Conservation (phyloP, 139 green algal species). For the Micractinium conductrix region DNA sequence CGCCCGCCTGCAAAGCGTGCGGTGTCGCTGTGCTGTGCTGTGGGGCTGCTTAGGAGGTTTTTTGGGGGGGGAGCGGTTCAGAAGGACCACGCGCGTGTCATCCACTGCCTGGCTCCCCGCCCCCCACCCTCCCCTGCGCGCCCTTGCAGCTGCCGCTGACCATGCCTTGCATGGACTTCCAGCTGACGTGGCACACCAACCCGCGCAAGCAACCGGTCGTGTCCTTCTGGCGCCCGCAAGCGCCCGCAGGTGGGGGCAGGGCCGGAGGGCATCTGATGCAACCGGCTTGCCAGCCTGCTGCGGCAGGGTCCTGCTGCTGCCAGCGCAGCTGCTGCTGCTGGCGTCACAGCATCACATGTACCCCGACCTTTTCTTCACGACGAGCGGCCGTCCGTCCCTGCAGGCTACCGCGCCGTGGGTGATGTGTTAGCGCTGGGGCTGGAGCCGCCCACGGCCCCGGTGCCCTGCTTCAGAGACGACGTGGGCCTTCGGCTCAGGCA, state of each 20-base stretch:
- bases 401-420: conserved; percentile 73
- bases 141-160: conserved; percentile 53
- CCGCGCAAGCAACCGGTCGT: conserved; percentile 50
- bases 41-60: neutral
- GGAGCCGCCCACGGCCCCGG: conserved; percentile 69
- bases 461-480: conserved; percentile 72
- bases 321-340: neutral
- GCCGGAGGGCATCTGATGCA: neutral
- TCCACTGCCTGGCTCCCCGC: neutral
- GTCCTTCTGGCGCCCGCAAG: conserved; percentile 72
- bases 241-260: conserved; percentile 38
- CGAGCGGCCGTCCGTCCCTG: neutral
- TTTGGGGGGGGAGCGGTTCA: neutral
- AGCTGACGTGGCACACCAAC: conserved; percentile 59
- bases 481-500: conserved; percentile 24
- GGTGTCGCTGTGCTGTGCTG: too few relatives aligned
- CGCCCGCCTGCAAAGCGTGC: too few relatives aligned
- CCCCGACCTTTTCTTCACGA: neutral
- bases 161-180: conserved; percentile 65
- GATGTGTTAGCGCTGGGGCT: conserved; percentile 72
- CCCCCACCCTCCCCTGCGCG: neutral
- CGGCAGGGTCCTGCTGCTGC: too few relatives aligned
- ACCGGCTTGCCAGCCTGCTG: too few relatives aligned
- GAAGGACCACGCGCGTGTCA: neutral
- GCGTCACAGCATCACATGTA: neutral